These are phyloP conservation scores for thale cress (Arabidopsis thaliana) DNA, from an alignment of 345 rosid genomes.

Conservation along the genomic window DNA sequence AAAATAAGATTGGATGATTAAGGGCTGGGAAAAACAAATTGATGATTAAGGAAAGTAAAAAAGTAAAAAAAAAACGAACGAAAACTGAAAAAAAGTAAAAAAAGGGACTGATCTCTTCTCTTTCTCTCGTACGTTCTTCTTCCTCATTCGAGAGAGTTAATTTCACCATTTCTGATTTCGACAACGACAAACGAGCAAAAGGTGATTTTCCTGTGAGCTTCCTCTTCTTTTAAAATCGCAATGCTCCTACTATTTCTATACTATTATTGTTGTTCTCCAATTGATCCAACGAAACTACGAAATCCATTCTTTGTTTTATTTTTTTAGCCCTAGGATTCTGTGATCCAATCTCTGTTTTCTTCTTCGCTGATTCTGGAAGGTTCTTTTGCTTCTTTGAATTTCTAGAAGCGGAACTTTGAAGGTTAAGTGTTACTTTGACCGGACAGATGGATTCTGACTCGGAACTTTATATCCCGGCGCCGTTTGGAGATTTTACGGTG, in stretches of 20 bases:
- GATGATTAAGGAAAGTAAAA: conserved; percentile 12
- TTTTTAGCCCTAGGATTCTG: conserved; percentile 38
- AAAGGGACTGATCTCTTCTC: conserved; percentile 36
- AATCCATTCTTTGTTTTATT: not conserved
- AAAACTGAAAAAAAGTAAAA: not conserved
- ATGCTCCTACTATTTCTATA: conserved; percentile 19
- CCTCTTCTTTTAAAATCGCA: not conserved
- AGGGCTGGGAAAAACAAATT: not conserved
- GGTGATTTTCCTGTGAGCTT: conserved; percentile 12
- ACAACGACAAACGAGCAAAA: conserved; percentile 15
- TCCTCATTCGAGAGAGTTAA: conserved; percentile 6
- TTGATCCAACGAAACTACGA: conserved; percentile 14
- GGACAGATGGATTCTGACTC: conserved; percentile 28
- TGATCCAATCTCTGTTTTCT: conserved; percentile 31
- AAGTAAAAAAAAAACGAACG: too few species aligned
- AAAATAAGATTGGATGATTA: too few species aligned
- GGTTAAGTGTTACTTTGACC: conserved; percentile 8
- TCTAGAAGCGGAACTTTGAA: conserved; percentile 2
- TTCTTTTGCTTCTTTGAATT: conserved; percentile 12
- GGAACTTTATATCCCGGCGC: conserved; percentile 1
- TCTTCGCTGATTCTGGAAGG: conserved; percentile 11
- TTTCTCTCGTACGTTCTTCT: conserved; percentile 43
- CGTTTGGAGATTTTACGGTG: conserved; percentile 28
- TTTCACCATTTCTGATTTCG: conserved; percentile 32
- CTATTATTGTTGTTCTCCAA: not conserved